A percentile compares a stretch with the other conserved stretches of the same genome.
These are phyloP conservation scores for Avicennia marina DNA, from an alignment of 257 asterid genomes.

Conservation along the genomic window DNA sequence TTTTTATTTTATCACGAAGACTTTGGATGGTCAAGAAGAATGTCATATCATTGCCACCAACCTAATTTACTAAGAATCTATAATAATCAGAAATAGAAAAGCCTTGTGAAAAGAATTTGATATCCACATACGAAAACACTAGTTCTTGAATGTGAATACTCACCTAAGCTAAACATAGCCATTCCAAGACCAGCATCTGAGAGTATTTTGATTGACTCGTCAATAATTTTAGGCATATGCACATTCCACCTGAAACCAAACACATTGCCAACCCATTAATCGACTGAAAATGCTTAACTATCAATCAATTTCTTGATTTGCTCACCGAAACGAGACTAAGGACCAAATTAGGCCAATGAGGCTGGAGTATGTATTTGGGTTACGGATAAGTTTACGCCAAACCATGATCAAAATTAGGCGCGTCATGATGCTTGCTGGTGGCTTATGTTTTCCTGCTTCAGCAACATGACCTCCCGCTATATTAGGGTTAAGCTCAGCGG, in stretches of 20 bases:
- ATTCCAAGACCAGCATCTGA: conserved; percentile 98
- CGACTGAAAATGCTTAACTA: no score
- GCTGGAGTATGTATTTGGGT: conserved; percentile 96
- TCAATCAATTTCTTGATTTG: no score
- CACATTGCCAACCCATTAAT: no score
- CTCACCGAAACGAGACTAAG: conserved; percentile 63
- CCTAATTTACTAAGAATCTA: no score
- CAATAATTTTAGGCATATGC: conserved; percentile 71
- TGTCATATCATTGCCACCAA: no score
- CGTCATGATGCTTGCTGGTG: conserved; percentile 97
- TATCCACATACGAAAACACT: no score
- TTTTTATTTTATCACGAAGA: no score
- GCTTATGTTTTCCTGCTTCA: conserved; percentile 68
- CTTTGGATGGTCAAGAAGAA: no score
- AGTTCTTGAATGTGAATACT: conserved; percentile 20
- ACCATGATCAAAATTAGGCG: conserved; percentile 95
- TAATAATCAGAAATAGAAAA: no score
- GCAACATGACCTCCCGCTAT: conserved; percentile 45
- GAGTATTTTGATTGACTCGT: conserved; percentile 63
- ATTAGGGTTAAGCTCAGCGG: no score
- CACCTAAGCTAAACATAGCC: conserved; percentile 98
- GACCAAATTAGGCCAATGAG: conserved; percentile 94
- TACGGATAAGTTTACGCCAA: conserved; percentile 97
- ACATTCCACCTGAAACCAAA: conserved; percentile 74
- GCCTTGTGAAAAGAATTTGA: no score